Evolutionary conservation across 2,329 filamentous ascomycete species (phyloP), one percentile per base, ranked within the genome.

Genomic region (Ceratocystis eucalypticola): DNA sequence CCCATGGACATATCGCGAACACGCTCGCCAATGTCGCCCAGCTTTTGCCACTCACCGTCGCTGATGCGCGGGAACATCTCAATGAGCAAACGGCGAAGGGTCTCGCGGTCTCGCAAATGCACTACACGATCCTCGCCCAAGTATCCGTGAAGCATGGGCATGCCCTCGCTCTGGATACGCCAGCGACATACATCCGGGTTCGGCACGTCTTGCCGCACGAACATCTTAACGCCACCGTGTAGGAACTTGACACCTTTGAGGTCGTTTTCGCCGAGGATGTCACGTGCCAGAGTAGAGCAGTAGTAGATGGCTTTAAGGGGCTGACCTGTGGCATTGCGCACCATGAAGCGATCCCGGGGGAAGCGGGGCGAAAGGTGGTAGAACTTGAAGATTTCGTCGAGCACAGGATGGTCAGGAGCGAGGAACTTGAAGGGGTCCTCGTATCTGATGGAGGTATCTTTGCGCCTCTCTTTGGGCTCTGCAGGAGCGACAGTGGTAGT

Each of bases 351-450:
- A 75, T 96, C 89, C 25, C 86, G 82, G 0, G 94, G 94, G 79
- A 99, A 99, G 61, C 88, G 86, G 0, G 85, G 75, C 0, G 90
- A 92, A 69, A 97, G 80, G 65, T 88, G 81, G 78, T 97, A 99
- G 77, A 97, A 97, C 1, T 83, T 75, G 72, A 86, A 88, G 72
- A 99, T 93, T 66, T 82, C 81, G 69, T 85, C 75, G 65, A 99
- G 86, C 68, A 94, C 89, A 1, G 85, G 78, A 74, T 96, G 89
- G 30, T 87, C 82, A 0, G 84, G 76, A 7, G 86, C 76, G 50
- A 99, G 82, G 74, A 91, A 99, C 74, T 96, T 96, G 82, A 96
- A 99, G 3, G 92, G 89, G 75, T 99, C 94, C 75, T 97, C 94
- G 22, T 70, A 70, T 45, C 66, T 65, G 65, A 70, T 69, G 15